Percentiles rank a stretch among this genome's conserved stretches.
phyloP scores from a whole-genome alignment of 1,284 basidiomycete genomes.

The Papiliotrema laurentii region DNA sequence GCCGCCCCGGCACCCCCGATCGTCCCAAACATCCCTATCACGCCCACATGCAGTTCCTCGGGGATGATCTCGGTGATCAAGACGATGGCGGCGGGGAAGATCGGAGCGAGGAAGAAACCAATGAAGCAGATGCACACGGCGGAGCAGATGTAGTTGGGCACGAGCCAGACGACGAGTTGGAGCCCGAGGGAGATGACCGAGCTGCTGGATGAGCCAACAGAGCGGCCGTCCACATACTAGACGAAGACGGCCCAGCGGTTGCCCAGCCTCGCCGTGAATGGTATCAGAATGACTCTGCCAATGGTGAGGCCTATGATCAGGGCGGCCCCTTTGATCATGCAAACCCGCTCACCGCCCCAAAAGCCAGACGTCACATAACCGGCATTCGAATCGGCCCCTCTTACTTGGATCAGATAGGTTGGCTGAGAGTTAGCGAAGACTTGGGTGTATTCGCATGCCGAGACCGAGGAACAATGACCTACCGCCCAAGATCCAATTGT shows the following conservation, averaged over 20 bases:
- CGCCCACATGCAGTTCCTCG: neutral
- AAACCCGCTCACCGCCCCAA: constrained; percentile 14
- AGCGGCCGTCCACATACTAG: constrained; percentile 10
- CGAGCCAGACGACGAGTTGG: constrained; percentile 59
- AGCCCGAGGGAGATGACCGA: constrained; percentile 33
- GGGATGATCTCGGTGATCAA: neutral
- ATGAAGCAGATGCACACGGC: constrained; percentile 58
- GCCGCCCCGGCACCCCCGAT: neutral
- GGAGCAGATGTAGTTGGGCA: constrained; percentile 56
- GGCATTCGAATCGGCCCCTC: constrained; percentile 10
- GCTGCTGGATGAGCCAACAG: constrained; percentile 1
- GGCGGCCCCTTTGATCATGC: neutral
- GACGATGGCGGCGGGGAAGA: neutral
- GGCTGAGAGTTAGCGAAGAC: no score
- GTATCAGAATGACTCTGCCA: constrained; percentile 17
- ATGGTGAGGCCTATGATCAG: constrained; percentile 13
- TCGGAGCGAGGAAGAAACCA: constrained; percentile 43
- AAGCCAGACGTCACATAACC: constrained; percentile 19
- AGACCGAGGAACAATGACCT: neutral
- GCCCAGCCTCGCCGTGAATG: constrained; percentile 22
- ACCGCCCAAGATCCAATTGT: constrained; percentile 3
- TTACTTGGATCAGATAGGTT: constrained; percentile 15
- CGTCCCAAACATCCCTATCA: neutral
- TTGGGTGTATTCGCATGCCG: neutral
- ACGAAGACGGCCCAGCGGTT: constrained; percentile 18